Base-by-base conservation (phyloP, 2,329 filamentous ascomycete genomes). In the Chaetomium globosum region DNA sequence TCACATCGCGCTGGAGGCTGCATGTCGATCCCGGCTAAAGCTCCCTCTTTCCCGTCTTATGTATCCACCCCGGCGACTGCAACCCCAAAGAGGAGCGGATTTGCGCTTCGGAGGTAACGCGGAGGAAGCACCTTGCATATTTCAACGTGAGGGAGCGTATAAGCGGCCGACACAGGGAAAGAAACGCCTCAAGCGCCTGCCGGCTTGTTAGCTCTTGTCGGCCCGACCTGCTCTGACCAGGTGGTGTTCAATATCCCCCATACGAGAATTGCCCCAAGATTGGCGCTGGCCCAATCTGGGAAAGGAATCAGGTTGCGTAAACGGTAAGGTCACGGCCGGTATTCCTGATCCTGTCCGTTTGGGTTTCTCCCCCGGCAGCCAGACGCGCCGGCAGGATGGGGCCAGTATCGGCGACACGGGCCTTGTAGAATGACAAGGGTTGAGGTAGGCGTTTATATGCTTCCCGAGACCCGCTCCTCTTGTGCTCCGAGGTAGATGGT, bases 11-110 rank as follows among this genome's bases (percentile, higher is more conserved):
- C 26, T 19, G 13, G 5, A 3, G 3, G 36, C 4, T 16, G 7
- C 21, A 28, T 58, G 59, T 53, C 51, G 46, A 46, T 51, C 51
- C 53, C 58, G 57, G 61, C 56, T 64, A 59, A 59, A 54, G 4
- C 30, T 23, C 26, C 33, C 59, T 36, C 23, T 2, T 28, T 54
- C 26, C 51, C 51, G n/a, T 19, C 51, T 21, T 23, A 26, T 28
- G 39, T 31, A 39, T 12, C 23, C 12, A 7, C 28, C 16, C 10
- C 39, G 19, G 39, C 21, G 26, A 59, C 39, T 2, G n/a, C 8
- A 1, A 3, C 7, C 56, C 39, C 13, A 19, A 26, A 59, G 49
- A 48, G 56, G 56, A 59, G 21, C 33, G 19, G 54, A 33, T 5
- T 7, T 19, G 4, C 13, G 39, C 4, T 7, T 36, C 23, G 8